Conservation (phyloP, 306 rosid genomes). For the Cyamopsis tetragonoloba region DNA sequence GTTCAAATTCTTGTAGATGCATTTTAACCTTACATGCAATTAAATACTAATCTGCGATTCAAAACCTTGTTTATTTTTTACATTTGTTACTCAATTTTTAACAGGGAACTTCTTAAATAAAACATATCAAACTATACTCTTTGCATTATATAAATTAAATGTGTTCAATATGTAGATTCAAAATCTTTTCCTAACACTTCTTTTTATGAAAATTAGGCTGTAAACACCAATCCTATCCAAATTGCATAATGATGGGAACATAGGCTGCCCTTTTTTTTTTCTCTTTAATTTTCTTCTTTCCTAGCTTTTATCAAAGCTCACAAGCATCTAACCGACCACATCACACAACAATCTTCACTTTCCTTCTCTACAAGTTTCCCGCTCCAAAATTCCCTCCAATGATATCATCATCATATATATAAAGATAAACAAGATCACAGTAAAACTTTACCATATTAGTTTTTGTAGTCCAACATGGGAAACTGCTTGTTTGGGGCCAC, state of each 20-base stretch:
- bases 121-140: background rate
- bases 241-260: conserved; percentile 11
- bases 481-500: conserved; percentile 61
- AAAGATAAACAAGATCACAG: background rate
- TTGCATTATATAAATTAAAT: background rate
- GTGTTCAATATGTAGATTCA: background rate
- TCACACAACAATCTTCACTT: conserved; percentile 6
- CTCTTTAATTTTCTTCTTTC: conserved; percentile 16
- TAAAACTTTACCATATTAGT: background rate
- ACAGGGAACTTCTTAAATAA: background rate
- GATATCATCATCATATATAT: background rate
- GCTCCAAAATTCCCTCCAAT: conserved; percentile 25
- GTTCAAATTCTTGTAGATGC: too few relatives aligned
- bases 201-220: background rate
- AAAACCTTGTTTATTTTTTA: too few relatives aligned
- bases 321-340: conserved; percentile 34
- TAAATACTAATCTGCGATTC: too few relatives aligned
- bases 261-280: background rate
- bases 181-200: background rate
- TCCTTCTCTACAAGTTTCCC: conserved; percentile 33
- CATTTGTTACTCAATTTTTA: background rate
- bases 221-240: background rate
- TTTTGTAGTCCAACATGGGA: conserved; percentile 47
- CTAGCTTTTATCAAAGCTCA: conserved; percentile 19
- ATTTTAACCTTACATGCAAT: too few relatives aligned